These are phyloP conservation scores for Cercospora berteroae DNA, from an alignment of 2,329 filamentous ascomycete species.

Conservation along the genomic window DNA sequence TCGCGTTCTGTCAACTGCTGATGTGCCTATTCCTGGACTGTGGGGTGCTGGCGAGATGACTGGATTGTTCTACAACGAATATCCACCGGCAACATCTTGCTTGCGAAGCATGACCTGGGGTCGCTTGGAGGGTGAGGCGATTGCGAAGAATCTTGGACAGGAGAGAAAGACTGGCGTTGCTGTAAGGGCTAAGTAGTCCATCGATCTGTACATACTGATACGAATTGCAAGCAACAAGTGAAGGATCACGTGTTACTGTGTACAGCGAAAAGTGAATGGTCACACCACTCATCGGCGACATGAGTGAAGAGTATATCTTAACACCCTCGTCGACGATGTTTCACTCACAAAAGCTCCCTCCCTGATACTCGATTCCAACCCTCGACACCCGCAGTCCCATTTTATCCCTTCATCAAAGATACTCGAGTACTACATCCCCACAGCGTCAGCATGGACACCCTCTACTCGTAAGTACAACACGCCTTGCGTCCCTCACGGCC, in stretches of 20 bases:
- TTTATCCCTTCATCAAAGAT: not conserved
- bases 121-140: conserved; percentile 34
- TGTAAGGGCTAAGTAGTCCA: conserved; percentile 1
- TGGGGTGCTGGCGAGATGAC: conserved; percentile 40
- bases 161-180: conserved; percentile 10
- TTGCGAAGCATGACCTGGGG: conserved; percentile 38
- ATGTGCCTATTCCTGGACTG: conserved; percentile 41
- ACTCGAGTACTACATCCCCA: not conserved
- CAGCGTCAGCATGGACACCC: not conserved
- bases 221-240: not conserved
- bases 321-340: not conserved
- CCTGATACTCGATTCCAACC: not conserved
- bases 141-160: conserved; percentile 27
- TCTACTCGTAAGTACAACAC: not conserved
- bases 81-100: conserved; percentile 38
- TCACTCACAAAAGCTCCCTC: not conserved
- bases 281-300: not conserved
- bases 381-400: not conserved
- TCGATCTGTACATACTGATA: not conserved
- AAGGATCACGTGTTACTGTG: not conserved
- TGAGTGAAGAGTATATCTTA: not conserved
- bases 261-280: not conserved
- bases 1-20: conserved; percentile 42
- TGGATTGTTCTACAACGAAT: conserved; percentile 40
- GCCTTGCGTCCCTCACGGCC: not conserved